Base-by-base conservation (phyloP, 2,329 filamentous ascomycete species). In the Talaromyces marneffei region DNA sequence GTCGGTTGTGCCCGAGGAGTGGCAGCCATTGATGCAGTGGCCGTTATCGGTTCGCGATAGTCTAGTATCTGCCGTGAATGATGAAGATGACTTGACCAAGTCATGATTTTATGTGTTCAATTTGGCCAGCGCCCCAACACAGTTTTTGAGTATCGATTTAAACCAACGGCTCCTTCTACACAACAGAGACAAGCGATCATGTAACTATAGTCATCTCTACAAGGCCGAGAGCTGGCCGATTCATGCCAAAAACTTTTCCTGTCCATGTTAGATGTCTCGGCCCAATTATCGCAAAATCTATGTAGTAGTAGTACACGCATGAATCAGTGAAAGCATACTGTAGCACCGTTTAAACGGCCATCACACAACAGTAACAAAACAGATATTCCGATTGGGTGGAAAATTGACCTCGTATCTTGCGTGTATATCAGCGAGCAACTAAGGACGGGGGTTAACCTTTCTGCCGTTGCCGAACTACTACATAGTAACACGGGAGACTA, bases 21-120 rank as follows among this genome's bases (percentile, higher is more conserved):
- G 68, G 69, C 66, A 66, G 53, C 65, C 65, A 53, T 59, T 67
- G 27, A 66, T 70, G 65, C 46, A 62, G 37, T 67, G 67, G 66
- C 65, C 67, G 46, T 8, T 58, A 14, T 46, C 55, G 9, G 31
- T 58, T 35, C 55, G 42, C 8, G 55, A 58, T 37, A 58, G 29
- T 31, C 23, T 58, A 48, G 37, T 25, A 16, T n/a, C n/a, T 4
- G 40, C 55, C 9, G 33, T 40, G 23, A 35, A 33, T 35, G 20
- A 23, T 46, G 37, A 27, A 57, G 16, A 20, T 27, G 12, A 27
- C 40, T 14, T 23, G 40, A 42, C 12, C 14, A 8, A 37, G 3
- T 20, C 35, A 20, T 42, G 2, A 42, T 4, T 16, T 1, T 27
- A 4, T 14, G 29, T 33, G 9, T 33, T 33, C 10, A 46, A 14